These are phyloP conservation scores for Hygrocybe punicea DNA, from an alignment of 768 basidiomycete genomes.

Conservation along the genomic window DNA sequence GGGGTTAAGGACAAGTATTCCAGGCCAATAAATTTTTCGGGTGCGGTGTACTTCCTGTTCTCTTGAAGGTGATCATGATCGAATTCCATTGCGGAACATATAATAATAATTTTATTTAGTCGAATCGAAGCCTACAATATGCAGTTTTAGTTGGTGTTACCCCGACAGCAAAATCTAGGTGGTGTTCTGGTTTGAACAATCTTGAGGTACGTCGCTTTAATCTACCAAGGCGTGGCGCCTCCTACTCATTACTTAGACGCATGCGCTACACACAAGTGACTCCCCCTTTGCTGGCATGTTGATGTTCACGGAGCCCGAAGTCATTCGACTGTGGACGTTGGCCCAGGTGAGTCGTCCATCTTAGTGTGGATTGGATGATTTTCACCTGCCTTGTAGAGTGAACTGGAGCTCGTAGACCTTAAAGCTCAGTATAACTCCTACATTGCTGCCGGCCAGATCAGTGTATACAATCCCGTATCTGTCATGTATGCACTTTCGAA, in stretches of 20 bases:
- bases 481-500: slow-evolving; percentile 12
- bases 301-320: slow-evolving; percentile 15
- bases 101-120: slow-evolving; percentile 5
- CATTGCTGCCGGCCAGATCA: slow-evolving; percentile 11
- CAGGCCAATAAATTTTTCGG: slow-evolving; percentile 15
- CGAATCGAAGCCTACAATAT: slow-evolving; percentile 9
- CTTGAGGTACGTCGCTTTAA: slow-evolving; percentile 11
- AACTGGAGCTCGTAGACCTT: slow-evolving; percentile 11
- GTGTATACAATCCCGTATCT: slow-evolving; percentile 13
- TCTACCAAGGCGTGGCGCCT: slow-evolving; percentile 9
- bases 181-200: slow-evolving; percentile 16
- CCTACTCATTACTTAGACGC: slow-evolving; percentile 11
- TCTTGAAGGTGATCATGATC: slow-evolving; percentile 16
- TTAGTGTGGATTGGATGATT: slow-evolving; percentile 8
- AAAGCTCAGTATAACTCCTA: slow-evolving; percentile 12
- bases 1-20: slow-evolving; percentile 12
- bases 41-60: slow-evolving; percentile 12
- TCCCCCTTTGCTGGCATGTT: slow-evolving; percentile 12
- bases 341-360: slow-evolving; percentile 8
- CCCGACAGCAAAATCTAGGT: slow-evolving; percentile 14
- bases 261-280: slow-evolving; percentile 11
- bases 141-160: slow-evolving; percentile 13
- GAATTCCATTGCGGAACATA: slow-evolving; percentile 11
- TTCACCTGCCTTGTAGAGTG: slow-evolving; percentile 5
- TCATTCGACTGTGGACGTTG: slow-evolving; percentile 7